Conservation (phyloP, 2,329 filamentous ascomycete genomes). For the Fusarium tjaetaba region DNA sequence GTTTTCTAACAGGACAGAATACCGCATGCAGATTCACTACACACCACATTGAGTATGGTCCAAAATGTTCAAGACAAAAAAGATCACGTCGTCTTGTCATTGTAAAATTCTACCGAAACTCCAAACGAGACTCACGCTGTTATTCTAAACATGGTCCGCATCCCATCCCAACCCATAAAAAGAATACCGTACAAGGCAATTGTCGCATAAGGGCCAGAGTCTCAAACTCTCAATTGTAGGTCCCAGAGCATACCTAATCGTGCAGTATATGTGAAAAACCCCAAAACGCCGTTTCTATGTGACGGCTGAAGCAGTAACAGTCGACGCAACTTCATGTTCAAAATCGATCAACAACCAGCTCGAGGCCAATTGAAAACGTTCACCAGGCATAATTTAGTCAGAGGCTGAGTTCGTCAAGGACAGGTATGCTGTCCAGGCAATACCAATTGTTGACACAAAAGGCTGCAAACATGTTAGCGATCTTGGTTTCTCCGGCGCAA, state of each 20-base stretch:
- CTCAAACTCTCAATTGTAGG: background rate
- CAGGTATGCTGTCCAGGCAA: slow-evolving; percentile 97
- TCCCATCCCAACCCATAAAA: background rate
- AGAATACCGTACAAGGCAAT: background rate
- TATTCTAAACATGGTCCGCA: slow-evolving; percentile 2
- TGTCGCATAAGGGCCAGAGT: background rate
- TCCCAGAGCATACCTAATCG: background rate
- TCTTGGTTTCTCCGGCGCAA: rapidly evolving
- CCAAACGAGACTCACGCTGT: slow-evolving; percentile 19
- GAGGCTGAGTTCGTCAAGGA: slow-evolving; percentile 90
- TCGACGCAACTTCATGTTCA: background rate
- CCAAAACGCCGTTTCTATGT: slow-evolving; percentile 19
- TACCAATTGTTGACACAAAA: slow-evolving; percentile 94
- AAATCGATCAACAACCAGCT: background rate
- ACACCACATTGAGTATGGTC: background rate
- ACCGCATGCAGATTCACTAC: background rate
- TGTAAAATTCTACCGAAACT: slow-evolving; percentile 10
- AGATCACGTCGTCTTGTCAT: background rate
- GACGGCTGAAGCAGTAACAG: background rate
- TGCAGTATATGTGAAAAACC: background rate
- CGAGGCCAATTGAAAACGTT: background rate
- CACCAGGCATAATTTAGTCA: slow-evolving; percentile 53
- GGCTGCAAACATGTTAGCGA: slow-evolving; percentile 65
- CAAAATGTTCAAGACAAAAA: rapidly evolving
- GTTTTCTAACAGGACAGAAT: background rate